These are phyloP conservation scores for Neophaeococcomyces aloes DNA, from an alignment of 2,329 filamentous ascomycete species.

Conservation along the genomic window DNA sequence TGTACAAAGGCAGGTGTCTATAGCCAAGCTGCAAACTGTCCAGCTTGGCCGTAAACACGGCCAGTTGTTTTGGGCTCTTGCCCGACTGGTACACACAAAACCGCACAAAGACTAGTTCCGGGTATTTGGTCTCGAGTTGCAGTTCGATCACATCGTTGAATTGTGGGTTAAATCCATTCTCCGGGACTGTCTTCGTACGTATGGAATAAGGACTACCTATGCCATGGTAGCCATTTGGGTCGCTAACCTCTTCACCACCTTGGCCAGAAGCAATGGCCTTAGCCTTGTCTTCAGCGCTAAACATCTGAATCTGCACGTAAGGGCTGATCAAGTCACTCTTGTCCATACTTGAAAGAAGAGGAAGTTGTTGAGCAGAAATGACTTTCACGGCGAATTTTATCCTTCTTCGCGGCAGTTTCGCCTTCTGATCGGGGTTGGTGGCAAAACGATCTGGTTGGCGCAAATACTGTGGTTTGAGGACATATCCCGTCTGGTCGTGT, in stretches of 20 bases:
- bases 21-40: conserved; percentile 83
- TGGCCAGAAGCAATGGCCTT: conserved; percentile 59
- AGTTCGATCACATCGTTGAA: conserved; percentile 74
- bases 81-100: conserved; percentile 85
- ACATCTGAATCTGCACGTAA: conserved; percentile 90
- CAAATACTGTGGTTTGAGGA: conserved; percentile 81
- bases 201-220: conserved; percentile 64
- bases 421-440: conserved; percentile 26
- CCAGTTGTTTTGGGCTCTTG: conserved; percentile 56
- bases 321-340: conserved; percentile 71
- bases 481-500: conserved; percentile 77
- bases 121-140: conserved; percentile 83
- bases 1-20: conserved; percentile 79
- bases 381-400: conserved; percentile 79
- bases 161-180: conserved; percentile 87
- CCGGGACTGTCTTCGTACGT: conserved; percentile 67
- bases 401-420: conserved; percentile 33
- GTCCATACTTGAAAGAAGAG: conserved; percentile 65
- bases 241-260: conserved; percentile 55
- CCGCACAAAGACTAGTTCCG: conserved; percentile 83
- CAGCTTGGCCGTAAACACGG: conserved; percentile 87
- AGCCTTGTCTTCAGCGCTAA: conserved; percentile 83
- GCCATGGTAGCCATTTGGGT: conserved; percentile 53
- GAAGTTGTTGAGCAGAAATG: conserved; percentile 89
- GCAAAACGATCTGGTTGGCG: conserved; percentile 34